Evolutionary conservation across 1,284 basidiomycete genomes (phyloP), one percentile per base, ranked within the genome.

Genomic region (Moniliophthora roreri): DNA sequence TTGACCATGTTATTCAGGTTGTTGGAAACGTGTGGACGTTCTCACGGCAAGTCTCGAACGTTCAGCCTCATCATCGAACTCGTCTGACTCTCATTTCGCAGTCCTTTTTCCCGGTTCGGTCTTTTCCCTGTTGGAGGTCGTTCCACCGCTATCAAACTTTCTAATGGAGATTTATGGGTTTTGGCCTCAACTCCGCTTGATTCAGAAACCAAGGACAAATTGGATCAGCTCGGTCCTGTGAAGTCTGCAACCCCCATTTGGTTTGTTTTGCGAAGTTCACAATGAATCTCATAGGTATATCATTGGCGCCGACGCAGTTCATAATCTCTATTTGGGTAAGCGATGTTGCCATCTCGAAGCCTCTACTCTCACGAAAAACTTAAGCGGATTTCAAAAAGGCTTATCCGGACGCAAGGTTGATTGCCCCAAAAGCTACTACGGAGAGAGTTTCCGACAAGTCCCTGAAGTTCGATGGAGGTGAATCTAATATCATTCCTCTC

Each of bases 111-210:
- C 13, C 81, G 89, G n/a, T 81, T 79, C 54, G 82, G 85, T 9
- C 34, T 89, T 9, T 60, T 92, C 32, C 89, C 88, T 3, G 72
- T 93, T 23, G 93, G 93, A 0, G 91, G 91, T 20, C 75, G 93
- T 41, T 89, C 89, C 0, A 96, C 91, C 0, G 94, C 93, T 1
- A 77, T 97, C 65, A 85, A 80, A 69, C 73, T 97, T 52, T 72
- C 71, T 45, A 77, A 81, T 51, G 85, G 87, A 16, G 85, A 82
- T 3, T 83, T 97, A 21, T 95, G 93, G 84, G 76, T 97, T 1
- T 77, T 96, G 23, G 93, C 92, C 1, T 95, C 91, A 1, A 92
- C 91, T 2, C 89, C 91, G 0, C 71, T 93, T 50, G 83, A 86
- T 48, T 70, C 78, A 4, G 85, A 85, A 38, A 95, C 91, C 1